Evolutionary conservation across 202 grass and related monocot genomes (phyloP), one percentile per base, ranked within the genome.

Genomic region (Eragrostis tef): DNA sequence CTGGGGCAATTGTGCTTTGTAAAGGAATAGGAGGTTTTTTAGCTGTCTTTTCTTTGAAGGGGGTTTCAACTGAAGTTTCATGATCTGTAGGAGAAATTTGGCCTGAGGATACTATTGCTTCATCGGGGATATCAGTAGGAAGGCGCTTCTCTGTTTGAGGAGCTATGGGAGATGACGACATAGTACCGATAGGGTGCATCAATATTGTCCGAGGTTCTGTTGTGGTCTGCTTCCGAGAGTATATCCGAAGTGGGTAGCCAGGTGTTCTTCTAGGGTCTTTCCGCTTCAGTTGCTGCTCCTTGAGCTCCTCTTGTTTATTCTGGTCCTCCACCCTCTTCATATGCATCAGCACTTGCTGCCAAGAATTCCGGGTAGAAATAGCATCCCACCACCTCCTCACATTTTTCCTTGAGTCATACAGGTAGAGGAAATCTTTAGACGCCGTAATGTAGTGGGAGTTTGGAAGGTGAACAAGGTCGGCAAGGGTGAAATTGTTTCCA

Each of bases 331-430:
- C 85, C 3, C 14, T n/a, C 27, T 78, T 67, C 73, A 76, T 88
- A 72, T 77, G 29, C 1, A 17, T 67, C 50, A 81, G 70, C 48
- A 93, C 96, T 56, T 98, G 50, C 52, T 58, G 39, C 96, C 96
- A 98, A 41, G 90, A 94, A 50, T 52, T 12, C 77, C 88, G 72
- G 5, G 1, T 63, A 16, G 84, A 93, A 73, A 95, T 92, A 11
- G 39, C n/a, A 60, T 98, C 79, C 90, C 90, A 95, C 96, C 96
- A 98, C 80, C 92, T 91, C 21, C 80, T 82, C 21, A 98, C 80
- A 87, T 95, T 98, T 84, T 93, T 91, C 79, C 96, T 95, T 11
- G 89, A 83, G 52, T 94, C 57, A 80, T 91, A 93, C 10, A 98
- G 77, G 80, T 90, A 84, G 6, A 52, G 13, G 86, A 94, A 93